A percentile compares a stretch with the other conserved stretches of the same genome.
Conservation (phyloP, 2,329 filamentous ascomycete species). For the Scedosporium boydii region DNA sequence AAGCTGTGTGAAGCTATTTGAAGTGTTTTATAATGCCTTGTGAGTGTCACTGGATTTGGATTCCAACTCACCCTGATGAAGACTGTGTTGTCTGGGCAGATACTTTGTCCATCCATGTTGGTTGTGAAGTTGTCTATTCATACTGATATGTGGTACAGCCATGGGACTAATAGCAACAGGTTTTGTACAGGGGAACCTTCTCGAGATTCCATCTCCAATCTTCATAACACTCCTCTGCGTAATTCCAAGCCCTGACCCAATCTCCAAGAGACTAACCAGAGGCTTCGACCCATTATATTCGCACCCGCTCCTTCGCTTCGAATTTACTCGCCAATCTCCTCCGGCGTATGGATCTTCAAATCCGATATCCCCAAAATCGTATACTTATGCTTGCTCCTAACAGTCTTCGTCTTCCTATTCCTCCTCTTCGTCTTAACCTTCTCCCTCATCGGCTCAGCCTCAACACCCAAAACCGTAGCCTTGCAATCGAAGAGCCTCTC, state of each 20-base stretch:
- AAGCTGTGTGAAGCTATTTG: no score
- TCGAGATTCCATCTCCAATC: neutral
- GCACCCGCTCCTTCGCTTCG: neutral
- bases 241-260: neutral
- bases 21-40: slow-evolving; percentile 1
- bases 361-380: slow-evolving; percentile 82
- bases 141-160: slow-evolving; percentile 2
- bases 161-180: neutral
- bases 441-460: slow-evolving; percentile 67
- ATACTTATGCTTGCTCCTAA: slow-evolving; percentile 84
- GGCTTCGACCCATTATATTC: neutral
- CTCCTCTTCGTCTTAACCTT: slow-evolving; percentile 78
- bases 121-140: slow-evolving; percentile 1
- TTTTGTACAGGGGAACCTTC: slow-evolving; percentile 3
- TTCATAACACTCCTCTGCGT: neutral
- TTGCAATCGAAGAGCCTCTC: slow-evolving; percentile 77
- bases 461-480: slow-evolving; percentile 74
- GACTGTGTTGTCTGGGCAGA: neutral
- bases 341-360: slow-evolving; percentile 50
- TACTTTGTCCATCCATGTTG: slow-evolving; percentile 6
- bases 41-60: no score
- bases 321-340: slow-evolving; percentile 24
- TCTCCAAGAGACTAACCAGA: neutral
- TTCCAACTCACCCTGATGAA: no score
- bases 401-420: slow-evolving; percentile 61